A percentile compares a stretch with the other conserved stretches of the same genome.
phyloP scores from a whole-genome alignment of 2,329 filamentous ascomycete species.

The Lasiodiplodia hormozganensis region DNA sequence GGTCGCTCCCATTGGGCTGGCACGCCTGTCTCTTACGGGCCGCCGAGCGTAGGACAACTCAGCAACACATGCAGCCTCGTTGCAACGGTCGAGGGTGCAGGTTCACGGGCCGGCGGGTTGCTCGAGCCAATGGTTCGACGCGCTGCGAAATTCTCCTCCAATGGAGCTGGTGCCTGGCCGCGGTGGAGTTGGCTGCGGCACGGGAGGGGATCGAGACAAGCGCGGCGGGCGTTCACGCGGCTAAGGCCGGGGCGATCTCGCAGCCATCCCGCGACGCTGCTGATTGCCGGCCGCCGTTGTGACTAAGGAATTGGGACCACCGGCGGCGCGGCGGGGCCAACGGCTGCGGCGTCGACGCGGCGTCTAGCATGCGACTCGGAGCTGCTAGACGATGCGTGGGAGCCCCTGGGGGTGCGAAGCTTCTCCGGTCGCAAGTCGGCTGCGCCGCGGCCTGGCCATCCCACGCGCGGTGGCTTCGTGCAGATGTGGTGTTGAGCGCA shows the following conservation, averaged over 20 bases:
- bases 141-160: background rate
- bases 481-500: background rate
- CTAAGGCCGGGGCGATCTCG: conserved; percentile 13
- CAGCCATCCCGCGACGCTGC: conserved; percentile 7
- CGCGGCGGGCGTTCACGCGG: background rate
- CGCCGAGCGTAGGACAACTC: conserved; percentile 19
- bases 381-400: conserved; percentile 1
- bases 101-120: background rate
- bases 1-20: conserved; percentile 3
- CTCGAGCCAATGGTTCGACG: conserved; percentile 16
- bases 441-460: background rate
- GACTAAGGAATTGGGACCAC: conserved; percentile 6
- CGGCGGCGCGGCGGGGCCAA: background rate
- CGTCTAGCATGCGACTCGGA: background rate
- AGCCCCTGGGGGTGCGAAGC: background rate
- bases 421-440: background rate
- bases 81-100: background rate
- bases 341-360: conserved; percentile 21
- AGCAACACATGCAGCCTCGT: conserved; percentile 10
- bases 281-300: conserved; percentile 18
- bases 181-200: conserved; percentile 2
- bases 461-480: background rate
- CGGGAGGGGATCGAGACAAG: conserved; percentile 14
- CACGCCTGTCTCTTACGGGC: conserved; percentile 4
- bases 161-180: conserved; percentile 1